Base-by-base conservation (phyloP, 2,329 filamentous ascomycete species). In the Trichoderma citrinoviride region DNA sequence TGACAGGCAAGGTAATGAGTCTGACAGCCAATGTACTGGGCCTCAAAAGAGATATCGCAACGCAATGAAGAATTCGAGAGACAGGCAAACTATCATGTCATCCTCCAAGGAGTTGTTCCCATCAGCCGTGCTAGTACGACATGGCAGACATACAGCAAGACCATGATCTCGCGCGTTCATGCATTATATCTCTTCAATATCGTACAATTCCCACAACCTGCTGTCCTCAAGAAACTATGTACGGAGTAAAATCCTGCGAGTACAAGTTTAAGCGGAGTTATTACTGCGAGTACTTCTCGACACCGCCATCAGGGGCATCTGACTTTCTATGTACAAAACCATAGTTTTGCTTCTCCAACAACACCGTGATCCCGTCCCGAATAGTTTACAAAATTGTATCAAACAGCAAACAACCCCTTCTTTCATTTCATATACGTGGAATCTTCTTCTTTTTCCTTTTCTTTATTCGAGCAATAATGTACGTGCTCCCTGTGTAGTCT, bases 261-360 rank as follows among this genome's bases (percentile, higher is more conserved):
- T n/a, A 60, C 56, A 50, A 56, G 49, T 61, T 55, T 55, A 43
- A 65, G 56, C 54, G 63, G 63, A 54, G 63, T 54, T 43, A 58
- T 64, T 57, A 61, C 54, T 54, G 19, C 47, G 37, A 44, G 14
- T 61, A 53, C 40, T 19, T 44, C 2, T 53, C 8, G 23, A 58
- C 44, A 37, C 25, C 27, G 23, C 46, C 29, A 44, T 49, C 15
- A 23, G 50, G 25, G 47, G n/a, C 43, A 55, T n/a, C 49, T 25
- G 25, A 62, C 25, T 7, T 7, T 53, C 49, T 54, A 55, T 64
- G 61, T 49, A 47, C 44, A 55, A 55, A 56, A 25, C 40, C 12
- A 54, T 40, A 29, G 50, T 19, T 62, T 33, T 43, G 40, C 41
- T 33, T 25, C 60, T 27, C 14, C 33, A 29, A 41, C 29, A 25